Evolutionary conservation across 257 asterid species (phyloP).

Genomic region (Capsicum pubescens): DNA sequence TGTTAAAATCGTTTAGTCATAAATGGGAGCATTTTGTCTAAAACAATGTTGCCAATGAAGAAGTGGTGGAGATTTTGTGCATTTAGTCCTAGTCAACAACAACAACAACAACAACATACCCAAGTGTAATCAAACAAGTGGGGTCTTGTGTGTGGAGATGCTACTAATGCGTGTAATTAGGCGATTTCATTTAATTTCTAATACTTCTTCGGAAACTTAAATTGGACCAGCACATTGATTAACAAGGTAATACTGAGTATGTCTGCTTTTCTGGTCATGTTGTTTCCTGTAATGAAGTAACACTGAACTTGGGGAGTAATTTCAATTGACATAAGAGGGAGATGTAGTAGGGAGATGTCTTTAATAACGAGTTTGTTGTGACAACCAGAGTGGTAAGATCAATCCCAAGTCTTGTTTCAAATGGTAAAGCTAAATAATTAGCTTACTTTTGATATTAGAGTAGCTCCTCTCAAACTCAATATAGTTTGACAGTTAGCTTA

Average conservation of each 20-base stretch:
- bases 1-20: background rate
- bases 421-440: background rate
- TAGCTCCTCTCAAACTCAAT: background rate
- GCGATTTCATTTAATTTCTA: background rate
- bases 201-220: background rate
- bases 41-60: background rate
- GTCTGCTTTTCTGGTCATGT: background rate
- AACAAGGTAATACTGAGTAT: background rate
- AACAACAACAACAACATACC: background rate
- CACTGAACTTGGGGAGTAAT: background rate
- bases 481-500: background rate
- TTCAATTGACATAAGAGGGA: background rate
- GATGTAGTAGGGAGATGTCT: background rate
- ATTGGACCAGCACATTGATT: background rate
- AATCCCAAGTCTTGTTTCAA: background rate
- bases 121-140: background rate
- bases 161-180: background rate
- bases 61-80: background rate
- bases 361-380: conserved; percentile 13
- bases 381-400: background rate
- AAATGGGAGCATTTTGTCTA: background rate
- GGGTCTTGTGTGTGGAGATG: background rate
- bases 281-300: background rate
- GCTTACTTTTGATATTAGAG: background rate
- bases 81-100: background rate